A percentile compares a stretch with the other conserved stretches of the same genome.
These are phyloP conservation scores for Aureobasidium musti DNA, from an alignment of 2,329 filamentous ascomycete genomes.

Conservation along the genomic window DNA sequence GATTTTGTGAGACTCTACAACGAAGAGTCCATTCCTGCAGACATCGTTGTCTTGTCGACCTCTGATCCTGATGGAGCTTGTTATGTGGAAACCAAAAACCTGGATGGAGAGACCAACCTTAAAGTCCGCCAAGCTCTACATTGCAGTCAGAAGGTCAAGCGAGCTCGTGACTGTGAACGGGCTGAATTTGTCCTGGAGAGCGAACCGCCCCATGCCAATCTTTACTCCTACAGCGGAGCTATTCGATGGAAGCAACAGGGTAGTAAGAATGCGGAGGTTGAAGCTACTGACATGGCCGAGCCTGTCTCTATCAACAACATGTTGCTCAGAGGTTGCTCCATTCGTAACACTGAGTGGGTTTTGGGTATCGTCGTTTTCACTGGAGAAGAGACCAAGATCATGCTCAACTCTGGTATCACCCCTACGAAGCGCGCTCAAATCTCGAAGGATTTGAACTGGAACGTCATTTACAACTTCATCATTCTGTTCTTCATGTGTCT, in stretches of 20 bases:
- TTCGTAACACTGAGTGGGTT: constrained; percentile 95
- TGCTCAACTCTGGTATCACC: constrained; percentile 96
- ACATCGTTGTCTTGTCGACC: constrained; percentile 87
- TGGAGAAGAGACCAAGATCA: constrained; percentile 96
- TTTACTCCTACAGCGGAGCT: constrained; percentile 92
- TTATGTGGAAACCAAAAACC: constrained; percentile 96
- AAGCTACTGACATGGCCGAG: constrained; percentile 79
- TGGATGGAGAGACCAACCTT: constrained; percentile 96
- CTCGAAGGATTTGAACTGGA: constrained; percentile 92
- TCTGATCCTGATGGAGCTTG: constrained; percentile 93
- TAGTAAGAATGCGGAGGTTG: constrained; percentile 61
- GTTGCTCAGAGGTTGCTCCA: constrained; percentile 85
- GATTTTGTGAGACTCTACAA: constrained; percentile 97
- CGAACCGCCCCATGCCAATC: constrained; percentile 85
- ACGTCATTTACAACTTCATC: constrained; percentile 94
- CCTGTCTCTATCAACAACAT: constrained; percentile 94
- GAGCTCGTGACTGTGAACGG: constrained; percentile 89
- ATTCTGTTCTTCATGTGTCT: constrained; percentile 89
- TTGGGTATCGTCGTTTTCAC: constrained; percentile 93
- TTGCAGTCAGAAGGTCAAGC: constrained; percentile 77
- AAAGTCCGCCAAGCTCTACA: constrained; percentile 92
- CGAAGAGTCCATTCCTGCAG: constrained; percentile 91
- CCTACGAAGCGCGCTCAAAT: constrained; percentile 92
- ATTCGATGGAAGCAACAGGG: constrained; percentile 81
- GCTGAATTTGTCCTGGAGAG: constrained; percentile 87